Conservation (phyloP, 495 filamentous ascomycete genomes). For the Hapsidospora chrysogenum region DNA sequence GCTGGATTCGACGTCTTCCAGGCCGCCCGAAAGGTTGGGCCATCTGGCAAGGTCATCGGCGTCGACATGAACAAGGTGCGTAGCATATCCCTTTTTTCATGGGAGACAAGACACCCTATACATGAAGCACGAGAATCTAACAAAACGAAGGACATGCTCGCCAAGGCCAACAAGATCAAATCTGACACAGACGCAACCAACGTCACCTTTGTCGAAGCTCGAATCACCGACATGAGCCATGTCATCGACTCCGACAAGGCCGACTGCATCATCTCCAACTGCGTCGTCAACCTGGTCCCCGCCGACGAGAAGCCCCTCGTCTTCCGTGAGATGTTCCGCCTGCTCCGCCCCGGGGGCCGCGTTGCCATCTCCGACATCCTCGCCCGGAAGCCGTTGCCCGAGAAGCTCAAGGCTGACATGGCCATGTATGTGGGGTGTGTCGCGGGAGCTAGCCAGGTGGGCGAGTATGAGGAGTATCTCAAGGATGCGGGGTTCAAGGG, state of each 20-base stretch:
- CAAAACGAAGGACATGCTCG: slow-evolving; percentile 45
- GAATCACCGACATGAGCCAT: slow-evolving; percentile 36
- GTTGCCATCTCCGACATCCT: slow-evolving; percentile 53
- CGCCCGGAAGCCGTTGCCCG: slow-evolving; percentile 31
- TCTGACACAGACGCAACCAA: slow-evolving; percentile 17
- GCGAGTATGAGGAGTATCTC: slow-evolving; percentile 39
- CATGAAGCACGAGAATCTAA: slow-evolving; percentile 1
- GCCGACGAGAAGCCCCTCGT: slow-evolving; percentile 34
- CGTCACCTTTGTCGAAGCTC: slow-evolving; percentile 31
- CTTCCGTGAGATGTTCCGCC: slow-evolving; percentile 43
- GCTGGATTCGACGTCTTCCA: slow-evolving; percentile 50
- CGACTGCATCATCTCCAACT: slow-evolving; percentile 41
- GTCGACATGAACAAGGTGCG: slow-evolving; percentile 49
- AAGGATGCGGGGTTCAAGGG: slow-evolving; percentile 35
- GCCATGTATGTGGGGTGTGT: slow-evolving; percentile 45
- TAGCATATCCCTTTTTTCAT: neutral
- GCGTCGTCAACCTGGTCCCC: slow-evolving; percentile 51
- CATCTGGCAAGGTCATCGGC: slow-evolving; percentile 37
- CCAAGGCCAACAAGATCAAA: slow-evolving; percentile 29
- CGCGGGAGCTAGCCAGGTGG: slow-evolving; percentile 36
- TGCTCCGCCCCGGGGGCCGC: slow-evolving; percentile 43
- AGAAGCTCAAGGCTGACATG: slow-evolving; percentile 27
- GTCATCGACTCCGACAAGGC: slow-evolving; percentile 23
- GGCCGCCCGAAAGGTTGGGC: slow-evolving; percentile 38
- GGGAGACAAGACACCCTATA: too few species aligned